A percentile compares a stretch with the other conserved stretches of the same genome.
Evolutionary conservation across 768 basidiomycete species (phyloP).

Genomic region (Coprinopsis marcescibilis): DNA sequence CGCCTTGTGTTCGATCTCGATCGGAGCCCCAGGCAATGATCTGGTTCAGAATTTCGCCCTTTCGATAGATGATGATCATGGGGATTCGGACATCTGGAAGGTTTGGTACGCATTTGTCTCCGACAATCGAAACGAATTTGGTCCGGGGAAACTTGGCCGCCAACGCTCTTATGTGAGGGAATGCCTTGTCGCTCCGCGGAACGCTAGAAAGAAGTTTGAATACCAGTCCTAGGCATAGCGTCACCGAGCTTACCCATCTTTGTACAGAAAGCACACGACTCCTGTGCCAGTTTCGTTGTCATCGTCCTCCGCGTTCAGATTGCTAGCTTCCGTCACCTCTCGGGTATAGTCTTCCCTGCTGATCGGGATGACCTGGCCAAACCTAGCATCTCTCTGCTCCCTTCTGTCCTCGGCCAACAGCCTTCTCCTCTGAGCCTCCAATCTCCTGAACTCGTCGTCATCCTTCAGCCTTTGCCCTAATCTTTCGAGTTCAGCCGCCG

Average conservation of each 20-base stretch:
- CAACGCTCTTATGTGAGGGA: conserved; percentile 60
- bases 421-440: conserved; percentile 60
- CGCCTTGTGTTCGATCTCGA: conserved; percentile 68
- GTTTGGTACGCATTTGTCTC: conserved; percentile 93
- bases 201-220: conserved; percentile 43
- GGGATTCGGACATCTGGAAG: conserved; percentile 88
- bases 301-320: conserved; percentile 57
- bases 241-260: conserved; percentile 69
- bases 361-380: conserved; percentile 85
- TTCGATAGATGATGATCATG: conserved; percentile 88
- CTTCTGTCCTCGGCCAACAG: conserved; percentile 58
- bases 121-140: conserved; percentile 94
- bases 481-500: conserved; percentile 57
- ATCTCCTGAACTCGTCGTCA: conserved; percentile 32
- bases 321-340: conserved; percentile 93
- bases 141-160: conserved; percentile 84
- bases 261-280: conserved; percentile 92
- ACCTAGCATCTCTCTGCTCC: conserved; percentile 57
- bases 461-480: conserved; percentile 69
- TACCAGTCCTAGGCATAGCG: neutral
- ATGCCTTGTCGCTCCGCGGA: conserved; percentile 73
- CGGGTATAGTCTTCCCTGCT: conserved; percentile 89
- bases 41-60: conserved; percentile 87
- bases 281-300: conserved; percentile 74
- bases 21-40: conserved; percentile 82